These are phyloP conservation scores for Cercospora sesami DNA, from an alignment of 2,329 filamentous ascomycete genomes.

Conservation along the genomic window DNA sequence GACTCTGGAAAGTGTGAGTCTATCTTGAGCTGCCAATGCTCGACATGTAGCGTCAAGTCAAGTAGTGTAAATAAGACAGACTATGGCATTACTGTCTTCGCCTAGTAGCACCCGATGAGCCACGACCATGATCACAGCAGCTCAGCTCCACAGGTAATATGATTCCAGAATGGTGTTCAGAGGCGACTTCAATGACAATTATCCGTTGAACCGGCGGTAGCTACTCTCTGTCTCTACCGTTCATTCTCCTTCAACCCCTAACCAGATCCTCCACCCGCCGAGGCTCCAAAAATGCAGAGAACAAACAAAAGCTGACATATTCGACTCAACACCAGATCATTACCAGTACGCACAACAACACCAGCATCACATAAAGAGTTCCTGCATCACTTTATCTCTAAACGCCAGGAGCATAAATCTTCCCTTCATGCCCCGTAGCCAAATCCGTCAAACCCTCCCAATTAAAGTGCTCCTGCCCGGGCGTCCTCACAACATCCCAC, in stretches of 20 bases:
- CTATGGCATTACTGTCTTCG: too few relatives aligned
- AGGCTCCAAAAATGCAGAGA: background rate
- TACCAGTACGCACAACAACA: background rate
- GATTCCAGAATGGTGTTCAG: too few relatives aligned
- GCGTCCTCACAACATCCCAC: conserved; percentile 29
- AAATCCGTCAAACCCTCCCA: conserved; percentile 32
- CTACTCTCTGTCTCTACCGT: too few relatives aligned
- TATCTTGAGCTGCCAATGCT: too few relatives aligned
- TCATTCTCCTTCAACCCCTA: background rate
- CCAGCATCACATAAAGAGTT: background rate
- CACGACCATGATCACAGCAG: too few relatives aligned
- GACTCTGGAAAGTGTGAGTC: too few relatives aligned
- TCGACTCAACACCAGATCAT: background rate
- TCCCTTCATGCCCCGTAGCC: conserved; percentile 19
- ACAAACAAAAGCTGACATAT: background rate
- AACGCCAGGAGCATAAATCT: conserved; percentile 19
- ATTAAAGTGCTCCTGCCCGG: conserved; percentile 26
- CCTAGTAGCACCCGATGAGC: too few relatives aligned
- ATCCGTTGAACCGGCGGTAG: too few relatives aligned
- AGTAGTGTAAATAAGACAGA: too few relatives aligned
- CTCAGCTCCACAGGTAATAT: too few relatives aligned
- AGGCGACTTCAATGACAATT: too few relatives aligned
- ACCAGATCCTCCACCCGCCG: background rate
- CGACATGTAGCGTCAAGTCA: too few relatives aligned
- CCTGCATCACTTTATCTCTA: background rate